Base-by-base conservation (phyloP, 1,284 basidiomycete species). In the Cerrena zonata region DNA sequence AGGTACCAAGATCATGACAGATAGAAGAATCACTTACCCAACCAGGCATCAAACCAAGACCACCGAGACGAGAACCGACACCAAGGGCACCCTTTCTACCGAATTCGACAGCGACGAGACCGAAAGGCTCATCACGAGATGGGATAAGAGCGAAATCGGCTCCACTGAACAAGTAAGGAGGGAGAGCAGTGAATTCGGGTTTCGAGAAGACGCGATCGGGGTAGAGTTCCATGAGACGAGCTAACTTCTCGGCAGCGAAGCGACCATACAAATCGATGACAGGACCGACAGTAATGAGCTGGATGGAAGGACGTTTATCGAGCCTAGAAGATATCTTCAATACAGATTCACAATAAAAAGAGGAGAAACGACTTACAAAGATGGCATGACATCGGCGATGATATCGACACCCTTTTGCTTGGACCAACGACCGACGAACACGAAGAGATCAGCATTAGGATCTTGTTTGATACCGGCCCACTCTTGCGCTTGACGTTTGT, bases 351-450 rank as follows among this genome's bases (percentile, higher is more conserved):
- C n/a, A n/a, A 44, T 21, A 26, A 38, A n/a, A 36, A 13, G 18
- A 25, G 57, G 51, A 42, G 18, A 4, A 45, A 47, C 40, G 4
- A 79, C 87, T 61, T 63, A 88, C 81, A 95, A 64, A 2, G 80
- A 79, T 24, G 91, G 91, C 87, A 94, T 90, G 58, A 93, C 85
- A 70, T 95, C 92, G 10, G 92, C 92, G 60, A 95, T 95, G 46
- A 95, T 73, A 72, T 95, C 92, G 25, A 95, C 91, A 67, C 91
- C 92, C 72, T 95, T 95, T 68, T 95, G 92, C 70, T 94, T 94
- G 3, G 92, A 95, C 92, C 92, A 94, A 59, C 92, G 87, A 66
- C 92, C 92, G 58, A 95, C 92, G 69, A 95, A 94, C 58, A 95
- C 91, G 65, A 94, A 94, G 43, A 95, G 68, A 66, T 94, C 91